Percentiles rank a stretch among this genome's conserved stretches.
phyloP scores from a whole-genome alignment of 2,329 filamentous ascomycete genomes.

The Trichoderma koningii region DNA sequence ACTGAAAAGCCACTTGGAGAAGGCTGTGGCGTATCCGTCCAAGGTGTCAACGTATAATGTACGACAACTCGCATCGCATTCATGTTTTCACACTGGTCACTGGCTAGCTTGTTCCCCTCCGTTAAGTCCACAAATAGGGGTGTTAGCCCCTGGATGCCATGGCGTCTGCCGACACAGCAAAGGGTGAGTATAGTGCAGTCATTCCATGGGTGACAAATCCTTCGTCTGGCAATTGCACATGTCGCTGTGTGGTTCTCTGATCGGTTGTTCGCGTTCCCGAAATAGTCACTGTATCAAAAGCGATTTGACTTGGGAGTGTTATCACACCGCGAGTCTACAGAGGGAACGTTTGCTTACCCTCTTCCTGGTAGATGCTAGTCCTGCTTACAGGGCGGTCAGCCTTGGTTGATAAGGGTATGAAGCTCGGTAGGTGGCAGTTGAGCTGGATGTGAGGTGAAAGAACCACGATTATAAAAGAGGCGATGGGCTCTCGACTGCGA shows the following conservation, averaged over 20 bases:
- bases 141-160: neutral
- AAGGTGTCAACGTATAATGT: neutral
- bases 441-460: neutral
- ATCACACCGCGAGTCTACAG: too few relatives aligned
- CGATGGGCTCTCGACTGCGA: neutral
- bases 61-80: neutral
- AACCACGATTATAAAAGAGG: neutral
- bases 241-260: too few relatives aligned
- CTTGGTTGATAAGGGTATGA: neutral
- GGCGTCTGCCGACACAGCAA: too few relatives aligned
- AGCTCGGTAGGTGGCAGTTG: neutral
- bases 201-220: too few relatives aligned
- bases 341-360: neutral
- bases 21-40: neutral
- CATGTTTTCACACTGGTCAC: too few relatives aligned
- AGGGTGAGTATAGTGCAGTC: too few relatives aligned
- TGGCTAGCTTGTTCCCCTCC: neutral
- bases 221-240: too few relatives aligned
- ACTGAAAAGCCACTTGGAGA: neutral
- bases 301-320: neutral
- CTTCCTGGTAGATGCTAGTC: neutral
- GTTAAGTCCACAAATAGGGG: neutral
- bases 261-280: too few relatives aligned
- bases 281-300: neutral
- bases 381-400: slow-evolving; percentile 7